phyloP scores from a whole-genome alignment of 2,329 filamentous ascomycete genomes.

The Huntiella decipiens region DNA sequence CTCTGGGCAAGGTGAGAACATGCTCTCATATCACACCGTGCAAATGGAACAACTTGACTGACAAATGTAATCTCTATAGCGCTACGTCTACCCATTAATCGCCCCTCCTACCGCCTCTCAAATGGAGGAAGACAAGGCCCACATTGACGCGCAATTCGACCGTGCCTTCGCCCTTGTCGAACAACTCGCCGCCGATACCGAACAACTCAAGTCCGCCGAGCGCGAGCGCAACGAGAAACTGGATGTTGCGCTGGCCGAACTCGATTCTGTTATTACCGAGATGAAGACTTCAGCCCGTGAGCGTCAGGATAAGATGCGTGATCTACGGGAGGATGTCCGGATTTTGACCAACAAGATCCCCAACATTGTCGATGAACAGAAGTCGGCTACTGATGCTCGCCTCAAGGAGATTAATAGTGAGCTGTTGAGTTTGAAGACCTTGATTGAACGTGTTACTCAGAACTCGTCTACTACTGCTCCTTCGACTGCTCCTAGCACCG shows the following conservation, averaged over 20 bases:
- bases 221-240: constrained; percentile 65
- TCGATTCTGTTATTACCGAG: constrained; percentile 65
- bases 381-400: constrained; percentile 61
- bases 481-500: constrained; percentile 7
- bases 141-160: constrained; percentile 84
- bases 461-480: constrained; percentile 15
- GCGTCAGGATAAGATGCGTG: constrained; percentile 71
- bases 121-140: constrained; percentile 81
- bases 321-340: constrained; percentile 71
- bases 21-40: no score
- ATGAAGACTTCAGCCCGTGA: constrained; percentile 65
- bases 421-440: constrained; percentile 77
- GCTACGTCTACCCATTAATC: constrained; percentile 80
- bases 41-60: background rate
- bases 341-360: constrained; percentile 71
- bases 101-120: constrained; percentile 86
- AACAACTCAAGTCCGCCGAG: constrained; percentile 72
- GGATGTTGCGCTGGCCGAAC: constrained; percentile 61
- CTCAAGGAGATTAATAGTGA: constrained; percentile 74
- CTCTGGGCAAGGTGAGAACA: constrained; percentile 55
- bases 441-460: constrained; percentile 44
- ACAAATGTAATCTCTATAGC: constrained; percentile 26
- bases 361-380: constrained; percentile 72
- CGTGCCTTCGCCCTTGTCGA: constrained; percentile 82
- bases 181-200: constrained; percentile 78